Conservation (phyloP, 805 yeast genomes). For the Schizosaccharomyces japonicus region DNA sequence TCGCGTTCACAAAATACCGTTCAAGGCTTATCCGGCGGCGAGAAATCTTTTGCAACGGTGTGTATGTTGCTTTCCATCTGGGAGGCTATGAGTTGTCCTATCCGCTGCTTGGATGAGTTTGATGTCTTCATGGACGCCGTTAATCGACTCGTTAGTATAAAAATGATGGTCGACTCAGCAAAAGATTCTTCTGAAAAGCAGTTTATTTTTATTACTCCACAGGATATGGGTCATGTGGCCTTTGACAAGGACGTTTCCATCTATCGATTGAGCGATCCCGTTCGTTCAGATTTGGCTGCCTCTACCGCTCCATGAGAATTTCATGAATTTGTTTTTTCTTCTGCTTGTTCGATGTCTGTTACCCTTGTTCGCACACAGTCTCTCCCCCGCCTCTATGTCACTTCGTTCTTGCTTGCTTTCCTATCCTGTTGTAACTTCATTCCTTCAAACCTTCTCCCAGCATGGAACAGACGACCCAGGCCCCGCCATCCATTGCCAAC, state of each 20-base stretch:
- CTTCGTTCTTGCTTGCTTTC: too few relatives aligned
- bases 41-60: conserved; percentile 79
- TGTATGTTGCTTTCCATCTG: conserved; percentile 73
- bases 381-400: too few relatives aligned
- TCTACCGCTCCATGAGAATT: neutral
- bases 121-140: conserved; percentile 95
- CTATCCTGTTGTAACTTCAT: too few relatives aligned
- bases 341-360: too few relatives aligned
- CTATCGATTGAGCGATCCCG: conserved; percentile 1
- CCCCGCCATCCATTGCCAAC: too few relatives aligned
- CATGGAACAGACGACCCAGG: too few relatives aligned
- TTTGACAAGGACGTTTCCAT: neutral
- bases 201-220: conserved; percentile 83
- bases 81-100: conserved; percentile 71
- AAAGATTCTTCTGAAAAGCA: conserved; percentile 45
- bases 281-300: neutral
- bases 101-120: conserved; percentile 80
- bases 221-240: conserved; percentile 28
- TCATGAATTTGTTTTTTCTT: neutral
- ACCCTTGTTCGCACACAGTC: too few relatives aligned
- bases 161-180: conserved; percentile 40
- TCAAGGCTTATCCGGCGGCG: conserved; percentile 85
- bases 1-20: conserved; percentile 41
- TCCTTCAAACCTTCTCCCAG: too few relatives aligned
- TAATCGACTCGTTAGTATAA: conserved; percentile 57